Base-by-base conservation (phyloP, 139 green algal species). In the Haematococcus lacustris region DNA sequence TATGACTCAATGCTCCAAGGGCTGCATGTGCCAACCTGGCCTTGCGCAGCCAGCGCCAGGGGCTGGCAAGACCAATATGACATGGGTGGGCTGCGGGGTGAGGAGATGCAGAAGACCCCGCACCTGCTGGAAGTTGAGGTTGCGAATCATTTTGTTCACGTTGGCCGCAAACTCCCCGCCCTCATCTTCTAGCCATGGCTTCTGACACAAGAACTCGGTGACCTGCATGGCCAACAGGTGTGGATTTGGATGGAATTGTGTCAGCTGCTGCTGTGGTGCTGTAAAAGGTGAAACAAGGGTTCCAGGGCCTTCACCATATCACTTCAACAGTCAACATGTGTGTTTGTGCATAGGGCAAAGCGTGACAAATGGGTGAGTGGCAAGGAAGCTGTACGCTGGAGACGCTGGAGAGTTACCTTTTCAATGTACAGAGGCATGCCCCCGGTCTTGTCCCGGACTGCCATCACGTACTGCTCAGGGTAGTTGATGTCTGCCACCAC, bases 391-490 rank as follows among this genome's bases (percentile, higher is more conserved):
- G n/a, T n/a, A n/a, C n/a, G n/a, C n/a, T n/a, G n/a, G n/a, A n/a
- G n/a, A n/a, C n/a, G n/a, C n/a, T n/a, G n/a, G n/a, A n/a, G n/a
- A 64, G 21, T 57, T 25, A 82, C 63, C 77, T 82, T 81, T 43
- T 93, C 85, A 9, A 91, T 80, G 72, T 89, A 93, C 38, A 88
- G 71, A 37, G 88, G 88, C 76, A 92, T 83, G 57, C 88, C 88
- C 3, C 74, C 78, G 4, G 81, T 88, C 73, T 86, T 87, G 79
- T 92, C 88, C 78, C 78, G 86, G 34, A 93, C 68, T 41, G 84
- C 73, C 33, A 71, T 40, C 28, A 88, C 84, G n/a, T 86, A 80
- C 51, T 90, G 69, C 2, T 81, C 66, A 0, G 76, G 69, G 73
- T 85, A 82, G 71, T 71, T 71, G 40, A 62, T 67, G 39, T 76